Evolutionary conservation across 148 eudicot species (phyloP).

Genomic region (Cornus controversa): DNA sequence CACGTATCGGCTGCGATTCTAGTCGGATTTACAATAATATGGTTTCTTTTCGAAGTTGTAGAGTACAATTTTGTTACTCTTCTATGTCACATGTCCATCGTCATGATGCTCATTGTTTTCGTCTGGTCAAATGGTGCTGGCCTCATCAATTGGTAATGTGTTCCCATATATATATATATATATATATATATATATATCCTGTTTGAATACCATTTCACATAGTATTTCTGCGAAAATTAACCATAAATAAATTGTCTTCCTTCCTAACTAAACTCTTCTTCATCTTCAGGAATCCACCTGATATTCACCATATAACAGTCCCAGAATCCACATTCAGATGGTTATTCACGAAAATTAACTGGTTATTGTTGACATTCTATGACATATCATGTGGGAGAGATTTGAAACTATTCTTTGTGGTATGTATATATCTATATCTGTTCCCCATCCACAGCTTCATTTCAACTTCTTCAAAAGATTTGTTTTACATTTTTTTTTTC

Average conservation of each 20-base stretch:
- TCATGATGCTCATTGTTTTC: slow-evolving; percentile 43
- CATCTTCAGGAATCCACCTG: slow-evolving; percentile 52
- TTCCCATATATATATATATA: no score
- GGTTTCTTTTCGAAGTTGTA: slow-evolving; percentile 71
- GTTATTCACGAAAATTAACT: slow-evolving; percentile 37
- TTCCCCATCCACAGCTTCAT: neutral
- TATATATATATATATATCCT: no score
- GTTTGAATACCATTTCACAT: no score
- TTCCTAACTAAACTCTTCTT: neutral
- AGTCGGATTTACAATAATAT: slow-evolving; percentile 40
- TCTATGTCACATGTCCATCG: slow-evolving; percentile 44
- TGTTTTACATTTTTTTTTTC: neutral
- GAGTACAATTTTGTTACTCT: slow-evolving; percentile 61
- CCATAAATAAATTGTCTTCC: no score
- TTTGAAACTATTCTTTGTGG: slow-evolving; percentile 47
- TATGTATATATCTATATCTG: slow-evolving; percentile 12
- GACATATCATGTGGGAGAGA: slow-evolving; percentile 58
- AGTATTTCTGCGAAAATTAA: neutral
- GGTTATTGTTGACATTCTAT: slow-evolving; percentile 31
- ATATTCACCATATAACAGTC: slow-evolving; percentile 32
- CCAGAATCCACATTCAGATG: slow-evolving; percentile 46
- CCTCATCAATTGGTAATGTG: slow-evolving; percentile 41
- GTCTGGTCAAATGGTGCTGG: slow-evolving; percentile 44
- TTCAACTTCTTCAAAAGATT: neutral
- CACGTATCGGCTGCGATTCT: slow-evolving; percentile 47